Conservation (phyloP, 139 green algal species). For the Chlorella sp. region DNA sequence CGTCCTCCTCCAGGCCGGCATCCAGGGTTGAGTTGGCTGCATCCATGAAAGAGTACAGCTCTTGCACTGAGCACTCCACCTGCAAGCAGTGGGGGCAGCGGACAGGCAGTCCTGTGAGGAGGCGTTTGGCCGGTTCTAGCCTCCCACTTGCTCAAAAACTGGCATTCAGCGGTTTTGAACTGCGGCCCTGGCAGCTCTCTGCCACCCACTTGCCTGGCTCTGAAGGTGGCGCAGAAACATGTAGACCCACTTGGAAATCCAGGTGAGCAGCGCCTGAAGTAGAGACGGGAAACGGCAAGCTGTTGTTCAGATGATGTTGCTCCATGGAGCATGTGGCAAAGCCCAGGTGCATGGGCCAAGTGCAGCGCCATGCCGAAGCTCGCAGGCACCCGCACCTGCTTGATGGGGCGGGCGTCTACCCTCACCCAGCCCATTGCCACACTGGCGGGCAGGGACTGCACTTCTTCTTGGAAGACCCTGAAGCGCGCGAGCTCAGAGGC, state of each 20-base stretch:
- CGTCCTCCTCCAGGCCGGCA: conserved; percentile 47
- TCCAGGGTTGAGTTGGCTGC: conserved; percentile 70
- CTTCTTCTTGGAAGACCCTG: conserved; percentile 14
- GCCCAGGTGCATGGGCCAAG: too few species aligned
- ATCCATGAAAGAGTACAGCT: conserved; percentile 91
- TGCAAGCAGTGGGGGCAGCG: background rate
- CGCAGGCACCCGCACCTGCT: conserved; percentile 38
- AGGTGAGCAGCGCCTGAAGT: conserved; percentile 54
- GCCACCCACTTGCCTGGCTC: conserved; percentile 42
- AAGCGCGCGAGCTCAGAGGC: conserved; percentile 3
- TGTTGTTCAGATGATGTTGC: too few species aligned
- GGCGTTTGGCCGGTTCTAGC: too few species aligned
- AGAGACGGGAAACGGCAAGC: too few species aligned
- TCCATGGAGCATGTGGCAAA: too few species aligned
- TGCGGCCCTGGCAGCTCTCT: too few species aligned
- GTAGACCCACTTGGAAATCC: conserved; percentile 86
- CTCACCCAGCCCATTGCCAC: conserved; percentile 80
- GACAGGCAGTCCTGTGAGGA: background rate
- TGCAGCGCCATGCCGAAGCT: too few species aligned
- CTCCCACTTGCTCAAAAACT: too few species aligned
- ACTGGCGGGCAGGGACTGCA: conserved; percentile 8
- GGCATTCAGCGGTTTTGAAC: too few species aligned
- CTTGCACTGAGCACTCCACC: conserved; percentile 66
- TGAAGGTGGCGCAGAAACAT: conserved; percentile 89
- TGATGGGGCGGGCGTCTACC: conserved; percentile 87